These are phyloP conservation scores for Trametes versicolor DNA, from an alignment of 1,284 basidiomycete species.

Conservation along the genomic window DNA sequence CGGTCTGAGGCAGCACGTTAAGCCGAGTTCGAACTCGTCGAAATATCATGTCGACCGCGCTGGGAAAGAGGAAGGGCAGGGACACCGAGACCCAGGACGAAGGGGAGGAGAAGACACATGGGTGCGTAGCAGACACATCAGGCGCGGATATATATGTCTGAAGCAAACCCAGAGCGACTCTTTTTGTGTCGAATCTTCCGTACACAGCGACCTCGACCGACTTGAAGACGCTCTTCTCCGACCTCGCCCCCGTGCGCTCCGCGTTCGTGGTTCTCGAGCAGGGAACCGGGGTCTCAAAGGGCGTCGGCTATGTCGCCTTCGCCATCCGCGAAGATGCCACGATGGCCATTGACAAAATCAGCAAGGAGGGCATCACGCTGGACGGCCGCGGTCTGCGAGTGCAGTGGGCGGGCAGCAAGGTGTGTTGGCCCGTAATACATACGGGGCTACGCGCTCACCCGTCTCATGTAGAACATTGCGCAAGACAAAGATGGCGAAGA, in stretches of 20 bases:
- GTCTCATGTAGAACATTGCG: background rate
- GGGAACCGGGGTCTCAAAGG: slow-evolving; percentile 87
- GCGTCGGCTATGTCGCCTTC: slow-evolving; percentile 98
- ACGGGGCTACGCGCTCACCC: too few species aligned
- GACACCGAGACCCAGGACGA: slow-evolving; percentile 52
- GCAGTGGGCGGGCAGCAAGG: slow-evolving; percentile 85
- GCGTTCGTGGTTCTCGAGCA: slow-evolving; percentile 93
- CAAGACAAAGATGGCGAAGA: slow-evolving; percentile 49
- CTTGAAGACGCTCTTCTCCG: slow-evolving; percentile 93
- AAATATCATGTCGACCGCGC: slow-evolving; percentile 44
- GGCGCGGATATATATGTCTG: background rate
- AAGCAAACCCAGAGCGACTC: slow-evolving; percentile 59
- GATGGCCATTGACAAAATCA: slow-evolving; percentile 70
- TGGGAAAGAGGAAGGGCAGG: slow-evolving; percentile 65
- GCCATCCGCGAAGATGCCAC: slow-evolving; percentile 91
- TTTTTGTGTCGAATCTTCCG: slow-evolving; percentile 88
- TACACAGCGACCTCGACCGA: slow-evolving; percentile 92
- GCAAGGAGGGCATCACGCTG: slow-evolving; percentile 62
- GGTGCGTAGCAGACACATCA: slow-evolving; percentile 43
- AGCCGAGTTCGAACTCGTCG: too few species aligned
- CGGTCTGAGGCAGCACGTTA: too few species aligned
- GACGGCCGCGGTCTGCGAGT: slow-evolving; percentile 79
- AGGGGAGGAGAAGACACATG: slow-evolving; percentile 43
- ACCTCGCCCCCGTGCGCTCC: slow-evolving; percentile 92
- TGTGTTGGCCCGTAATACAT: slow-evolving; percentile 43